phyloP scores from a whole-genome alignment of 176 grass and related monocot species.

The Pontederia crassipes region DNA sequence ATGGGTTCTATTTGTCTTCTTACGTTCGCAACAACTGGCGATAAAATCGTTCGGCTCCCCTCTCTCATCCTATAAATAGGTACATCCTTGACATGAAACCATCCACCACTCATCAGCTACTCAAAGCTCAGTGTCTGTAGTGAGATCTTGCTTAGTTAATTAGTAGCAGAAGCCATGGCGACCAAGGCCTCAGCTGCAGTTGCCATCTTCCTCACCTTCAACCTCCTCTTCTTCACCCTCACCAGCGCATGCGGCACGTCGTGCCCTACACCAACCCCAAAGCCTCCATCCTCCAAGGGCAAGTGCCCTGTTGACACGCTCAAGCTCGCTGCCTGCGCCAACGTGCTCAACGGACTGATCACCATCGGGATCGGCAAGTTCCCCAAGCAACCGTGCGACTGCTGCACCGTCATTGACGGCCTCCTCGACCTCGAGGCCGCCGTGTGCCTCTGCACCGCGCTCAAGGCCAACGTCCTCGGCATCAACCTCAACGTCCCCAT shows the following conservation, averaged over 20 bases:
- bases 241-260: slow-evolving; percentile 12
- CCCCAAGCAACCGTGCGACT: background rate
- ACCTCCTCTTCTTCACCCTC: slow-evolving; percentile 29
- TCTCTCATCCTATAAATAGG: too few species aligned
- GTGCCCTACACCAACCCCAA: slow-evolving; percentile 2
- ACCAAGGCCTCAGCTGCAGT: slow-evolving; percentile 14
- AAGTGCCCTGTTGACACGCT: slow-evolving; percentile 19
- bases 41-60: too few species aligned
- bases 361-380: slow-evolving; percentile 12
- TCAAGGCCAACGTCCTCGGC: slow-evolving; percentile 6
- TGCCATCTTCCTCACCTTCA: slow-evolving; percentile 19
- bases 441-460: slow-evolving; percentile 16
- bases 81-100: too few species aligned
- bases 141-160: too few species aligned
- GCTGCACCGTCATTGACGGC: slow-evolving; percentile 19
- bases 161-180: slow-evolving; percentile 10
- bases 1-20: too few species aligned
- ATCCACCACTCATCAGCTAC: too few species aligned
- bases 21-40: too few species aligned
- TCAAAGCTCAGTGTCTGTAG: too few species aligned
- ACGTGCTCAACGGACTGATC: slow-evolving; percentile 20
- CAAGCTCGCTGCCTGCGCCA: slow-evolving; percentile 22
- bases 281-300: background rate
- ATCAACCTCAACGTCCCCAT: background rate
- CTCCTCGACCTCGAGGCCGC: slow-evolving; percentile 17